A percentile compares a stretch with the other conserved stretches of the same genome.
Conservation (phyloP, 805 yeast species). For the Sungouiozyma intestinalis region DNA sequence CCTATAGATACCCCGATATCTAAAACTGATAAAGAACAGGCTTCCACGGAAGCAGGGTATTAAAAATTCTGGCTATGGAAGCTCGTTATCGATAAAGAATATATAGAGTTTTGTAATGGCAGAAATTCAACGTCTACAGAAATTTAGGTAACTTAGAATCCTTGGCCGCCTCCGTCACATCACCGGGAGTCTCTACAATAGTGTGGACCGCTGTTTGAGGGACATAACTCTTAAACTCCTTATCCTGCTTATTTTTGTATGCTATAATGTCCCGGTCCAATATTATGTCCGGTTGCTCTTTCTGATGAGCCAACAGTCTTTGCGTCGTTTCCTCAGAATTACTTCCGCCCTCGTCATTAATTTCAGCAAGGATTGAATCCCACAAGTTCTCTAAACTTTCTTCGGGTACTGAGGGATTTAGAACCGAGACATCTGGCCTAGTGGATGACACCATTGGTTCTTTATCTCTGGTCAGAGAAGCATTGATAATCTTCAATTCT, state of each 20-base stretch:
- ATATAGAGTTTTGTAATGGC: background rate
- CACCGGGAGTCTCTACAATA: conserved; percentile 33
- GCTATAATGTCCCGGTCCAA: conserved; percentile 11
- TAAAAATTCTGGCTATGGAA: no score
- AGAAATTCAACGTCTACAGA: conserved; percentile 15
- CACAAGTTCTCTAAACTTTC: conserved; percentile 25
- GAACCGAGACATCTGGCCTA: no score
- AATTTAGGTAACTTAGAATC: conserved; percentile 30
- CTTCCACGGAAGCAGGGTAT: no score
- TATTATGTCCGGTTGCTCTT: conserved; percentile 11
- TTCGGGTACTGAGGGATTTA: no score
- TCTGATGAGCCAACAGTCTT: background rate
- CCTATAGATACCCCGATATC: no score
- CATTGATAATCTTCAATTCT: conserved; percentile 33
- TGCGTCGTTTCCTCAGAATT: background rate
- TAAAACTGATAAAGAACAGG: no score
- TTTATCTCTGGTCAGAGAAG: conserved; percentile 16
- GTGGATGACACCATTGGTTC: background rate
- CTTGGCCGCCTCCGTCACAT: conserved; percentile 29
- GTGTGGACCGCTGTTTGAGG: conserved; percentile 29
- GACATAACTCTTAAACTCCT: conserved; percentile 20
- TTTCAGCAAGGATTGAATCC: conserved; percentile 18
- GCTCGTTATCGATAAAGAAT: no score
- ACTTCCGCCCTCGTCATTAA: conserved; percentile 3
- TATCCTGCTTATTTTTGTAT: conserved; percentile 15